phyloP scores from a whole-genome alignment of 441 rosid genomes.

The Populus hybrid region DNA sequence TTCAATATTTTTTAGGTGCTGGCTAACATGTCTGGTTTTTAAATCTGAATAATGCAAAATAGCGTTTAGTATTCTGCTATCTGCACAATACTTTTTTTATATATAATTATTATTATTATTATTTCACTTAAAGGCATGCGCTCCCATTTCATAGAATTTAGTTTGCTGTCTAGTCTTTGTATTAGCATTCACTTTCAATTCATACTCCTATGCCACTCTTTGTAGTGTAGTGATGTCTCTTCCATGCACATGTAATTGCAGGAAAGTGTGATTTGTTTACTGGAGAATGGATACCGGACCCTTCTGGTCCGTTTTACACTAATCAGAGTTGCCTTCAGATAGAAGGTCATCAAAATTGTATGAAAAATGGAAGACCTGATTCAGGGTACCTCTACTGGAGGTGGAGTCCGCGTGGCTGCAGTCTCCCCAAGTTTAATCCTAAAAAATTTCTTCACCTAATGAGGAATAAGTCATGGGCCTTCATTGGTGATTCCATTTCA shows the following conservation, averaged over 20 bases:
- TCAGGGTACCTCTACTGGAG: constrained; percentile 75
- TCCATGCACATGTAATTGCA: constrained; percentile 22
- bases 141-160: neutral
- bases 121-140: neutral
- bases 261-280: constrained; percentile 66
- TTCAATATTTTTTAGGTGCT: no score
- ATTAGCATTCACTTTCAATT: neutral
- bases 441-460: constrained; percentile 56
- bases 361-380: constrained; percentile 84
- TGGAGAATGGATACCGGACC: constrained; percentile 79
- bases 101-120: neutral
- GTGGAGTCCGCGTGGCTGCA: constrained; percentile 72
- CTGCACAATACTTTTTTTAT: no score
- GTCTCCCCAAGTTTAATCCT: constrained; percentile 57
- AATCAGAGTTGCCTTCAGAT: constrained; percentile 56
- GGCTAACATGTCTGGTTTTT: no score
- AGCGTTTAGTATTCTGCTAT: no score
- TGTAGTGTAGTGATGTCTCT: neutral
- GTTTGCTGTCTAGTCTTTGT: neutral
- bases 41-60: no score
- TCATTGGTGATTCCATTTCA: constrained; percentile 86
- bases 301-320: no score
- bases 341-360: constrained; percentile 79
- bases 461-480: constrained; percentile 74
- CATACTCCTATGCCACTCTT: neutral